Evolutionary conservation across 2,329 filamentous ascomycete species (phyloP).

Genomic region (Apiospora sp.): DNA sequence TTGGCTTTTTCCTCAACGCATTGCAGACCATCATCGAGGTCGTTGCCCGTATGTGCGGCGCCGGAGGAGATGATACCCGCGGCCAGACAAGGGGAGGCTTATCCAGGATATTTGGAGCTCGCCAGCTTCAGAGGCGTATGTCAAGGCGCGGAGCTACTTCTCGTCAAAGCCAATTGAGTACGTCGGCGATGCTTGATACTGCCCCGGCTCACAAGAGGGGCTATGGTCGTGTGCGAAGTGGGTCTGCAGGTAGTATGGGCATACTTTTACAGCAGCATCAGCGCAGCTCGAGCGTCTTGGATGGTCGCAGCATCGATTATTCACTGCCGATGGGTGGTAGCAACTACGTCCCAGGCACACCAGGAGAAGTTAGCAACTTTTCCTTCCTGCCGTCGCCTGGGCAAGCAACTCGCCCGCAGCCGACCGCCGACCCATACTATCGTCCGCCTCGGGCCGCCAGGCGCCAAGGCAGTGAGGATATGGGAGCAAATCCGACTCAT

Average conservation of each 20-base stretch:
- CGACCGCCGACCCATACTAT: conserved; percentile 81
- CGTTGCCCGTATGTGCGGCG: conserved; percentile 80
- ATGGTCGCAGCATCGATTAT: conserved; percentile 58
- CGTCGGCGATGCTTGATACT: conserved; percentile 78
- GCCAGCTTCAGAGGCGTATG: conserved; percentile 80
- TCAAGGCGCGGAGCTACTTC: conserved; percentile 69
- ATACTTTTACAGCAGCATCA: conserved; percentile 55
- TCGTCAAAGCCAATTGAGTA: conserved; percentile 83
- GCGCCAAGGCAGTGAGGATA: conserved; percentile 66
- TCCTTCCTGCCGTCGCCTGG: conserved; percentile 73
- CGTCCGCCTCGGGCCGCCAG: conserved; percentile 79
- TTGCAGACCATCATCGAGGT: conserved; percentile 92
- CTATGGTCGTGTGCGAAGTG: conserved; percentile 67
- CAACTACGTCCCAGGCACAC: conserved; percentile 76
- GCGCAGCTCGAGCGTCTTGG: conserved; percentile 63
- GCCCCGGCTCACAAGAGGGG: conserved; percentile 71
- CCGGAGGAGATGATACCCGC: conserved; percentile 76
- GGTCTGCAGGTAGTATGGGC: conserved; percentile 67
- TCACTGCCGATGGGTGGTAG: conserved; percentile 63
- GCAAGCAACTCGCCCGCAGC: conserved; percentile 51
- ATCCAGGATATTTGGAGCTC: conserved; percentile 89
- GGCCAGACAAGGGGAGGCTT: conserved; percentile 82
- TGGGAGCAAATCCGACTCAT: conserved; percentile 44
- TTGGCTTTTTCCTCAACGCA: conserved; percentile 93
- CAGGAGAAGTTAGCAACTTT: conserved; percentile 73